Conservation (phyloP, 805 yeast genomes). For the Kregervanrija delftensis region DNA sequence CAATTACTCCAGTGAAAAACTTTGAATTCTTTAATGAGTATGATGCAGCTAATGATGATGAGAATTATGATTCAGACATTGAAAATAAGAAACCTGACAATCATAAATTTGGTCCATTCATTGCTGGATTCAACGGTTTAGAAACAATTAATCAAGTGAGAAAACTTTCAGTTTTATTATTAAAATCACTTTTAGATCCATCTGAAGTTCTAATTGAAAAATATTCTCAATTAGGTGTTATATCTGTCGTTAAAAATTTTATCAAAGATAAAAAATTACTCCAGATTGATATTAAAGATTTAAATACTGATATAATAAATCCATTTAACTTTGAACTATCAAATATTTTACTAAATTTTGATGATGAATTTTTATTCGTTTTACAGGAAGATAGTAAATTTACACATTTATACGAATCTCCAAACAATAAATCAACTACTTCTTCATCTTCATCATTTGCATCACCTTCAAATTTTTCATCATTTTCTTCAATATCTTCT, state of each 20-base stretch:
- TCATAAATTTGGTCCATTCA: conserved; percentile 39
- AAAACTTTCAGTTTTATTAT: conserved; percentile 36
- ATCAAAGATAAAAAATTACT: conserved; percentile 21
- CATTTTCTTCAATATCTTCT: conserved; percentile 26
- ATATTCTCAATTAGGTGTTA: conserved; percentile 45
- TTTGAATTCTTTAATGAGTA: conserved; percentile 13
- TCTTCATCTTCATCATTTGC: conserved; percentile 19
- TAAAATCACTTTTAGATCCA: conserved; percentile 36
- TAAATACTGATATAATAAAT: neutral
- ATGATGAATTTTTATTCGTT: conserved; percentile 9
- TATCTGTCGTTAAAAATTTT: conserved; percentile 35
- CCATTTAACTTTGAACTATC: conserved; percentile 11
- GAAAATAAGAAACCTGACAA: conserved; percentile 35
- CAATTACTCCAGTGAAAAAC: conserved; percentile 20
- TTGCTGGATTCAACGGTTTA: conserved; percentile 39
- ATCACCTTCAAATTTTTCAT: conserved; percentile 28
- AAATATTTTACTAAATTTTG: conserved; percentile 11
- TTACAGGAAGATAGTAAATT: conserved; percentile 8
- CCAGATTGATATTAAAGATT: conserved; percentile 13
- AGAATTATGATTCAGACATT: conserved; percentile 16
- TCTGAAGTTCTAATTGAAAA: conserved; percentile 48
- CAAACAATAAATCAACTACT: conserved; percentile 14
- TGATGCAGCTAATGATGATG: conserved; percentile 10
- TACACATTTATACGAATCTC: conserved; percentile 15
- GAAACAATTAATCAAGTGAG: conserved; percentile 33